Evolutionary conservation across 176 grass and related monocot genomes (phyloP), one percentile per base, ranked within the genome.

Genomic region (Avena eriantha): DNA sequence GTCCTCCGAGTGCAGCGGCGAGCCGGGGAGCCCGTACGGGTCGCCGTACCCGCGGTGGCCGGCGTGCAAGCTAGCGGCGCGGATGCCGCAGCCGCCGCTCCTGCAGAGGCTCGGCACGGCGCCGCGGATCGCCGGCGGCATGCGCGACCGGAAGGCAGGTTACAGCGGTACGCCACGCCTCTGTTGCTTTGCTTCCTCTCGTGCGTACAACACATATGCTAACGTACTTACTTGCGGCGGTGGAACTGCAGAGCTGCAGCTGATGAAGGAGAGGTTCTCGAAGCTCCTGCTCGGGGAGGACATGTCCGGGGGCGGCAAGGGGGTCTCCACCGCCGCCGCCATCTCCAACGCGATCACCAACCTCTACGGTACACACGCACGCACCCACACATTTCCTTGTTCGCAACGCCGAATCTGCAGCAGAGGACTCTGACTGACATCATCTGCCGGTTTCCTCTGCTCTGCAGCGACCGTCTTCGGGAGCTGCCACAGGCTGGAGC

Each of bases 301-400:
- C 88, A 98, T 98, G 96, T 98, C 93, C 34, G 96, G 96, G 29
- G 83, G 88, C 33, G 92, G 96, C 34, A 96, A 96, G 79, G 96
- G 96, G 3, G 96, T 98, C 63, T 96, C 87, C 26, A 89, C 88
- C 59, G 89, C 96, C 21, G 86, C 95, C 8, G 92, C 93, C 77
- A 92, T 98, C 71, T 94, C 96, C 69, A 98, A 98, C 67, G 93
- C 96, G 69, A 98, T 98, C 23, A 98, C 96, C 67, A 98, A 98
- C 75, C 93, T 98, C 78, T 98, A 92, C 35, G 96, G 96, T 98
- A 46, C 22, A 26, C 66, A 13, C 49, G 18, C 26, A 29, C 18
- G 10, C 43, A 12, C 45, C 1, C 45, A 10, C 10, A 9, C 10
- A 0, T 57, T 2, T n/a, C 1, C 8, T 56, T 65, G 70, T 10